Percentiles rank a stretch among this genome's conserved stretches.
Evolutionary conservation across 352 stramenopile genomes (phyloP).

Genomic region (Phytophthora quininea): DNA sequence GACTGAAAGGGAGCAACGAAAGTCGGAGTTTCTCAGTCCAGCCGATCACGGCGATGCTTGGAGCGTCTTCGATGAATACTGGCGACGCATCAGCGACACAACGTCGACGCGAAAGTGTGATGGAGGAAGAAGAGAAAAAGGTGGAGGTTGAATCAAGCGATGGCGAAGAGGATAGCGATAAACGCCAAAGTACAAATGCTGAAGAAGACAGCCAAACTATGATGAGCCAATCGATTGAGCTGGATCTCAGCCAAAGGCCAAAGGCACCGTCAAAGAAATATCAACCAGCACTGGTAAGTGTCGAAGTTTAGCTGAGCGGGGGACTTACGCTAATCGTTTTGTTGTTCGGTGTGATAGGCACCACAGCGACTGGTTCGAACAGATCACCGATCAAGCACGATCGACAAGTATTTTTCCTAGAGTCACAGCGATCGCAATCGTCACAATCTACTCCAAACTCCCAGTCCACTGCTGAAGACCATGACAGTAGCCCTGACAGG

Average conservation of each 20-base stretch:
- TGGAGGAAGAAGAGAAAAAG: slow-evolving; percentile 41
- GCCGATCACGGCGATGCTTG: slow-evolving; percentile 77
- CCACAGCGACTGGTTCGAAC: slow-evolving; percentile 84
- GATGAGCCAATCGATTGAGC: slow-evolving; percentile 50
- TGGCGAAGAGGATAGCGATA: slow-evolving; percentile 29
- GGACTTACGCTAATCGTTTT: not conserved
- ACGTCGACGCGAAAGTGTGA: slow-evolving; percentile 34
- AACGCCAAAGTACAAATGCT: slow-evolving; percentile 45
- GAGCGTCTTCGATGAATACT: slow-evolving; percentile 25
- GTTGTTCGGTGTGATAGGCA: slow-evolving; percentile 42
- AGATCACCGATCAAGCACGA: slow-evolving; percentile 85
- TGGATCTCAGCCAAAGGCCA: slow-evolving; percentile 64
- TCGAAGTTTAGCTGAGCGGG: not conserved
- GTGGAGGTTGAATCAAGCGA: slow-evolving; percentile 21
- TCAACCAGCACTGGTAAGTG: slow-evolving; percentile 58
- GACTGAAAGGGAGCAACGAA: slow-evolving; percentile 90
- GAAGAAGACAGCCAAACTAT: slow-evolving; percentile 33
- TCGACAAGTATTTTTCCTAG: slow-evolving; percentile 87
- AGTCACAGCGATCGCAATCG: slow-evolving; percentile 62
- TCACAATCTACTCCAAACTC: slow-evolving; percentile 35
- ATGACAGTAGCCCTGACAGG: slow-evolving; percentile 11
- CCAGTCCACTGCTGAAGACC: slow-evolving; percentile 21
- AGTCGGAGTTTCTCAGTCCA: slow-evolving; percentile 91
- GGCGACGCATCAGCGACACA: slow-evolving; percentile 22
- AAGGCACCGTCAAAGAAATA: slow-evolving; percentile 73